These are phyloP conservation scores for Anethum foeniculum DNA, from an alignment of 140 eudicot genomes.

Conservation along the genomic window DNA sequence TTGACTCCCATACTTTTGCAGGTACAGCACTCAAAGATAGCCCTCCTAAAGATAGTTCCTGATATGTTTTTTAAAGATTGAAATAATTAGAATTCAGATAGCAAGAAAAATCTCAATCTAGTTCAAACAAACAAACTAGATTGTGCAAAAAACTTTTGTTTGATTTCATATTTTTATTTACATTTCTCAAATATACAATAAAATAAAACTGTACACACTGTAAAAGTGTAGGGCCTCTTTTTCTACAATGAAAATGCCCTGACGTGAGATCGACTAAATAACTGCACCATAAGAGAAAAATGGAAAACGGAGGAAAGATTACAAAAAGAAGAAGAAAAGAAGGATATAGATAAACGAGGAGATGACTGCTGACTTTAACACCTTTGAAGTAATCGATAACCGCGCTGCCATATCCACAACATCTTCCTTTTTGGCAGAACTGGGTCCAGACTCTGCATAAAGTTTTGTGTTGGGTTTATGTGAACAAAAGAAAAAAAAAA, in stretches of 20 bases:
- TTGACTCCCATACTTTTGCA: constrained; percentile 63
- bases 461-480: constrained; percentile 4
- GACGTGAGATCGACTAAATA: background rate
- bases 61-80: constrained; percentile 5
- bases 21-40: constrained; percentile 64
- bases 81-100: constrained; percentile 9
- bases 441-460: constrained; percentile 45
- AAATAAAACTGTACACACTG: background rate
- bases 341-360: background rate
- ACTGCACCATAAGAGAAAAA: background rate
- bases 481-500: background rate
- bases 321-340: background rate
- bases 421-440: constrained; percentile 55
- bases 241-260: background rate
- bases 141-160: background rate
- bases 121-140: background rate
- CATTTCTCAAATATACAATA: background rate
- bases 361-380: constrained; percentile 8
- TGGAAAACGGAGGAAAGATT: background rate
- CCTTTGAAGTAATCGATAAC: constrained; percentile 79
- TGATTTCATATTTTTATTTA: background rate
- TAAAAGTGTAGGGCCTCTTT: background rate
- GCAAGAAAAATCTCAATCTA: background rate
- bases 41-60: constrained; percentile 79
- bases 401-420: constrained; percentile 62